Evolutionary conservation across 2,329 filamentous ascomycete species (phyloP), one percentile per base, ranked within the genome.

Genomic region (Emergomyces orientalis): DNA sequence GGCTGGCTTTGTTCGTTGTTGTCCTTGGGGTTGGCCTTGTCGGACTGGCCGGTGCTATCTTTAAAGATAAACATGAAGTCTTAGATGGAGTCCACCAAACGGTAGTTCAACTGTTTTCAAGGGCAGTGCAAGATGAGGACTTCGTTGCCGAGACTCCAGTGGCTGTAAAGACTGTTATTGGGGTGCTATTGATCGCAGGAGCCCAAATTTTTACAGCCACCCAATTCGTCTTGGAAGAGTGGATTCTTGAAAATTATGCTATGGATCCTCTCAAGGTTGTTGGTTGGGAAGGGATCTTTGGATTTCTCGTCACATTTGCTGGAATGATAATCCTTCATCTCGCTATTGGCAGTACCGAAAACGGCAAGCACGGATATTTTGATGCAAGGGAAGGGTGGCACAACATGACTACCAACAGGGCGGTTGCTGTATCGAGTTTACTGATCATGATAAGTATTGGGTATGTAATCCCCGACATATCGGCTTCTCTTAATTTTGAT

Each of bases 361-460:
- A 82, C 7, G 92, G 92, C 3, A 81, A 79, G 64, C 84, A 88
- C 70, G 93, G 94, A 51, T 92, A 92, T 73, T 99, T 97, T 75
- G 94, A 99, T 75, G 87, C 92, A 67, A 84, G 81, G 4, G 92
- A 97, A 74, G 93, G 91, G 17, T 88, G 91, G 81, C 84, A 85
- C 65, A 86, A 97, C 76, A 86, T 99, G 76, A 86, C 85, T 11
- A 80, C 86, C 43, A 86, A 92, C 75, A 83, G 79, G 60, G 78
- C 84, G 19, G 86, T 99, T 64, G 84, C 87, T 37, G 69, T 92
- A 2, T 90, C 90, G 27, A 96, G 91, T 67, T 62, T 97, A 8
- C 76, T 96, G 63, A 97, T 97, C 74, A 99, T 99, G 94, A 83
- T 99, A 68, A 96, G 91, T 71, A 99, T 99, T 70, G 93, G 93